Evolutionary conservation across 495 filamentous ascomycete genomes (phyloP), one percentile per base, ranked within the genome.

Genomic region (Aspergillus leporis): DNA sequence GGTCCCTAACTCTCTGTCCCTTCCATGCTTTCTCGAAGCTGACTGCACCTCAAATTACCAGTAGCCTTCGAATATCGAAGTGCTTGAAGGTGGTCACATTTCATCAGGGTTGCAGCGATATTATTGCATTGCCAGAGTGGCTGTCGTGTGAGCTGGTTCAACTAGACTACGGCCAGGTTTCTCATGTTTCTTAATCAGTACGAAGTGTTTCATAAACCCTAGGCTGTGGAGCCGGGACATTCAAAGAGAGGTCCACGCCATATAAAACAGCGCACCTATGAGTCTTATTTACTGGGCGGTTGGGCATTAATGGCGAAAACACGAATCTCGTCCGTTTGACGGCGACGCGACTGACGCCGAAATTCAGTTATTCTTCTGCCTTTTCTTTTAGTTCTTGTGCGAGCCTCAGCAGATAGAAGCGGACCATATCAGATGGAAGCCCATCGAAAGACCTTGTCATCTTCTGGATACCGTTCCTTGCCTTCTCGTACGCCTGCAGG

Each of bases 401-500:
- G 56, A 96, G 73, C 58, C 90, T 81, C 66, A 85, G 73, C 58
- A 95, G 63, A 74, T 96, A 95, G 65, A 96, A 95, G 46, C 77
- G 77, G 38, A 80, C 81, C 62, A 87, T 85, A 56, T 89, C 86
- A 56, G 68, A 63, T 34, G 91, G 89, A 48, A 93, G 53, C 28
- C 78, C 80, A 23, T 84, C 78, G 66, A 96, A 93, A 9, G 81
- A 79, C 62, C 84, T 85, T 1, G 74, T 71, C 30, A 96, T 87
- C 59, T 81, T 86, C 19, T 82, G 81, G 13, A 95, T 68, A 62
- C 92, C 90, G 51, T 81, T 78, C 31, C 93, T 79, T 2, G 87
- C 89, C 63, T 88, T 91, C 70, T 94, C 90, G 64, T 94, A 96
- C 10, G 88, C 88, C 41, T 87, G 85, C 40, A 97, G 66, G 72